These are phyloP conservation scores for Lotus japonicus DNA, from an alignment of 306 rosid genomes.

Conservation along the genomic window DNA sequence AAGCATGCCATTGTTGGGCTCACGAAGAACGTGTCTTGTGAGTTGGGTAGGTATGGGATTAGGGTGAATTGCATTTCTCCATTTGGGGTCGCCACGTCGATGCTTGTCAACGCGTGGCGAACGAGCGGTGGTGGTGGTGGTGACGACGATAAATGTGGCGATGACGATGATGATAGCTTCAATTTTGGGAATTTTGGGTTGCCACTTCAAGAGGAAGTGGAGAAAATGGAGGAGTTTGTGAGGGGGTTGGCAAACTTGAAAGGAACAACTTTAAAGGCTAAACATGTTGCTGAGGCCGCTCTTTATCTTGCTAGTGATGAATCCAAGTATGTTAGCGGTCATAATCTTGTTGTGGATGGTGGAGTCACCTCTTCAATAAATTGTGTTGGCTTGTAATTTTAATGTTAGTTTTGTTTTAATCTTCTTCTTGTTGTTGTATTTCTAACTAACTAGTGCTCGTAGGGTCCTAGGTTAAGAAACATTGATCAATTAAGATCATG, in stretches of 20 bases:
- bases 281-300: conserved; percentile 76
- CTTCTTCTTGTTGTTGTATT: too few relatives aligned
- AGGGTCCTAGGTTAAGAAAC: too few relatives aligned
- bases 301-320: conserved; percentile 78
- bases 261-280: conserved; percentile 59
- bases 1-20: conserved; percentile 86
- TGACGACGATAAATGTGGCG: too few relatives aligned
- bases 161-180: too few relatives aligned
- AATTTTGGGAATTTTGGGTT: conserved; percentile 40
- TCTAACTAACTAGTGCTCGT: too few relatives aligned
- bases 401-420: background rate
- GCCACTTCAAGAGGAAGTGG: conserved; percentile 46
- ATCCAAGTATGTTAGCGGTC: conserved; percentile 76
- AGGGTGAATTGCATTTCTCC: conserved; percentile 79
- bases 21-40: conserved; percentile 73
- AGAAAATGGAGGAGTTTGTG: conserved; percentile 67
- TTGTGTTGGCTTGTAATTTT: conserved; percentile 44
- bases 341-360: conserved; percentile 79
- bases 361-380: conserved; percentile 70
- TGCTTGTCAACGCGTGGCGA: conserved; percentile 78
- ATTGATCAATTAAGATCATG: too few relatives aligned
- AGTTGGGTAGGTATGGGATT: conserved; percentile 58
- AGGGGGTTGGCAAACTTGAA: conserved; percentile 62
- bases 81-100: conserved; percentile 81
- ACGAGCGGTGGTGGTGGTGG: background rate